A percentile compares a stretch with the other conserved stretches of the same genome.
These are phyloP conservation scores for Knoxdaviesia capensis DNA, from an alignment of 2,329 filamentous ascomycete genomes.

Conservation along the genomic window DNA sequence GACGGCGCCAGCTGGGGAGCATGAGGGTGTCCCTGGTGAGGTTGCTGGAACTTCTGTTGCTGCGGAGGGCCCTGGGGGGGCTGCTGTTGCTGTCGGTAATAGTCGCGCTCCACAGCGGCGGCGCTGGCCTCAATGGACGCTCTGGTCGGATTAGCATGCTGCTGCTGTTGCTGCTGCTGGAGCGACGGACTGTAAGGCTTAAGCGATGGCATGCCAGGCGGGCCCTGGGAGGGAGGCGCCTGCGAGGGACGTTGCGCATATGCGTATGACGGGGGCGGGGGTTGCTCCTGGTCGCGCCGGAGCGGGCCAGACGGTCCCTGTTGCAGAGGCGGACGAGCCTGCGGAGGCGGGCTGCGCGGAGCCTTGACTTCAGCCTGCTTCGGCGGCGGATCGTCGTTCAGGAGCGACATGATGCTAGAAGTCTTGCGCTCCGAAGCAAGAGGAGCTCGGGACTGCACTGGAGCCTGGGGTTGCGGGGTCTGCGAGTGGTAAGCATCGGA, in stretches of 20 bases:
- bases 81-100: slow-evolving; percentile 21
- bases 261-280: no score
- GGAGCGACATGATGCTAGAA: slow-evolving; percentile 40
- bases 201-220: slow-evolving; percentile 30
- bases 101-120: slow-evolving; percentile 22
- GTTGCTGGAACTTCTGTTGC: no score
- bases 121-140: slow-evolving; percentile 16
- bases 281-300: slow-evolving; percentile 8
- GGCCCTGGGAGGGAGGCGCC: slow-evolving; percentile 8
- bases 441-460: slow-evolving; percentile 13
- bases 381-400: slow-evolving; percentile 36
- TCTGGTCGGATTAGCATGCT: slow-evolving; percentile 21
- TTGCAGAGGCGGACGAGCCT: slow-evolving; percentile 15
- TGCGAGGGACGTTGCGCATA: slow-evolving; percentile 4
- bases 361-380: no score
- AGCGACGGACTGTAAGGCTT: slow-evolving; percentile 34
- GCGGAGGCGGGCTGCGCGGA: slow-evolving; percentile 15
- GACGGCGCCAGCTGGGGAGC: no score
- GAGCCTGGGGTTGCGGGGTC: not conserved
- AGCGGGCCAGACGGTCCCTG: slow-evolving; percentile 18
- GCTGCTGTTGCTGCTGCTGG: slow-evolving; percentile 22
- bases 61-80: slow-evolving; percentile 11
- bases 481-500: not conserved
- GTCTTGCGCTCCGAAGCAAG: slow-evolving; percentile 34
- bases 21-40: no score